Percentiles rank a stretch among this genome's conserved stretches.
These are phyloP conservation scores for Penicillium sclerotiorum DNA, from an alignment of 2,329 filamentous ascomycete species.

Conservation along the genomic window DNA sequence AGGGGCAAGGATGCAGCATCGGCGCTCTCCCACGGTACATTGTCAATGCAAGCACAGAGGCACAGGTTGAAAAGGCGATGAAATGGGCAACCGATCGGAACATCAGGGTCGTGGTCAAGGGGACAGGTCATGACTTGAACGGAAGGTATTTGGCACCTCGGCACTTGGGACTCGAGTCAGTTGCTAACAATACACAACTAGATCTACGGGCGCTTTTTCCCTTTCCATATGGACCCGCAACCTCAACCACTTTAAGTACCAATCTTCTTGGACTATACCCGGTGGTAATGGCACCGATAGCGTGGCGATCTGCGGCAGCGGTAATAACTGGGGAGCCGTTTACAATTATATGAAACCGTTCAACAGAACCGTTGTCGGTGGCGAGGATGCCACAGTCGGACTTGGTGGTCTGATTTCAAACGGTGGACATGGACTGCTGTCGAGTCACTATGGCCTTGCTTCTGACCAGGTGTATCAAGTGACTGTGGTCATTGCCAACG, in stretches of 20 bases:
- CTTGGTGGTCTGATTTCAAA: constrained; percentile 35
- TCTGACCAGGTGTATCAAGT: constrained; percentile 31
- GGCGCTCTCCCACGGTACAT: constrained; percentile 37
- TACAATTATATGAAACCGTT: constrained; percentile 22
- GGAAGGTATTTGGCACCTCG: constrained; percentile 19
- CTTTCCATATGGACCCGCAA: constrained; percentile 53
- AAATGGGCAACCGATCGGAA: constrained; percentile 25
- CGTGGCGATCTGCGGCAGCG: constrained; percentile 20
- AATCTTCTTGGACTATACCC: constrained; percentile 13
- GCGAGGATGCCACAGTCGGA: constrained; percentile 59
- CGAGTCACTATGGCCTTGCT: constrained; percentile 26
- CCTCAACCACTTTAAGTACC: constrained; percentile 40
- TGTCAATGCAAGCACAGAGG: constrained; percentile 33
- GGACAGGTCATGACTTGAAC: constrained; percentile 28
- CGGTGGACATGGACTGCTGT: constrained; percentile 32
- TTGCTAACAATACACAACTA: constrained; percentile 9
- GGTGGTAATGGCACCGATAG: constrained; percentile 12
- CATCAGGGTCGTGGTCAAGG: constrained; percentile 31
- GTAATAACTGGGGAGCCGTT: constrained; percentile 19
- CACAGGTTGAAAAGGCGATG: constrained; percentile 34
- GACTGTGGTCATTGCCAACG: constrained; percentile 28
- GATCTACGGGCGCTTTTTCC: constrained; percentile 47
- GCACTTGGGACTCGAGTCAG: not conserved
- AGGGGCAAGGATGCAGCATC: constrained; percentile 29
- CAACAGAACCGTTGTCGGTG: constrained; percentile 49